A percentile compares a stretch with the other conserved stretches of the same genome.
Evolutionary conservation across 2,329 filamentous ascomycete species (phyloP).

Genomic region (Ceratocystiopsis minuta): DNA sequence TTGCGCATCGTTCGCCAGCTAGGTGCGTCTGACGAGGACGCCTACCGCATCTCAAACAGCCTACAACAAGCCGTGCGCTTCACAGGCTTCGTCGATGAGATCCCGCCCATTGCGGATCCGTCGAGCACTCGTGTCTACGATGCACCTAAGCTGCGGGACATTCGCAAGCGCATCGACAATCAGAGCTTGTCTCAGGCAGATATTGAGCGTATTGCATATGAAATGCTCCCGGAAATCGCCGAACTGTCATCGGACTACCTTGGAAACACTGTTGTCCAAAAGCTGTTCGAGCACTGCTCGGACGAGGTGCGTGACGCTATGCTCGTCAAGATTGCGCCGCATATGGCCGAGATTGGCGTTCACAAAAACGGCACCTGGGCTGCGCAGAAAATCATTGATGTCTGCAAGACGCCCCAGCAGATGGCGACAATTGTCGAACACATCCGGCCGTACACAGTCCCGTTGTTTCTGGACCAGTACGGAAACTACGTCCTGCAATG

Average conservation of each 20-base stretch:
- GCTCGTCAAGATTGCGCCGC: constrained; percentile 72
- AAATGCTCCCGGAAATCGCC: constrained; percentile 92
- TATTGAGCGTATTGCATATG: constrained; percentile 78
- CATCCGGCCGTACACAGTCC: constrained; percentile 70
- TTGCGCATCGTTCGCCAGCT: constrained; percentile 74
- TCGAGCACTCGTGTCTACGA: constrained; percentile 81
- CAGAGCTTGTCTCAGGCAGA: constrained; percentile 70
- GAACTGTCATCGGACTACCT: constrained; percentile 92
- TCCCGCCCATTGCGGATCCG: constrained; percentile 75
- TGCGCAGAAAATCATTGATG: constrained; percentile 97
- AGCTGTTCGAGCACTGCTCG: constrained; percentile 91
- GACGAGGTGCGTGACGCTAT: constrained; percentile 82
- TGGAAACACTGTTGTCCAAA: constrained; percentile 98
- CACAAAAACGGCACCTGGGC: constrained; percentile 99
- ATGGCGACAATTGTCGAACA: constrained; percentile 72
- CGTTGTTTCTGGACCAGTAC: constrained; percentile 91
- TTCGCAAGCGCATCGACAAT: constrained; percentile 94
- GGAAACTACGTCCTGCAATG: constrained; percentile 97
- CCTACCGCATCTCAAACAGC: constrained; percentile 49
- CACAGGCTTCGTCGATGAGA: constrained; percentile 58
- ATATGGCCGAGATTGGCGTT: constrained; percentile 88
- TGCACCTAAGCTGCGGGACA: constrained; percentile 84
- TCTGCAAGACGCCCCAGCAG: constrained; percentile 69
- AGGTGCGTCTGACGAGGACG: constrained; percentile 66
- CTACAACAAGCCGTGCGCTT: constrained; percentile 64